Percentiles rank a stretch among this genome's conserved stretches.
These are phyloP conservation scores for Mucor lusitanicus DNA, from an alignment of 371 early-diverging fungal genomes.

Conservation along the genomic window DNA sequence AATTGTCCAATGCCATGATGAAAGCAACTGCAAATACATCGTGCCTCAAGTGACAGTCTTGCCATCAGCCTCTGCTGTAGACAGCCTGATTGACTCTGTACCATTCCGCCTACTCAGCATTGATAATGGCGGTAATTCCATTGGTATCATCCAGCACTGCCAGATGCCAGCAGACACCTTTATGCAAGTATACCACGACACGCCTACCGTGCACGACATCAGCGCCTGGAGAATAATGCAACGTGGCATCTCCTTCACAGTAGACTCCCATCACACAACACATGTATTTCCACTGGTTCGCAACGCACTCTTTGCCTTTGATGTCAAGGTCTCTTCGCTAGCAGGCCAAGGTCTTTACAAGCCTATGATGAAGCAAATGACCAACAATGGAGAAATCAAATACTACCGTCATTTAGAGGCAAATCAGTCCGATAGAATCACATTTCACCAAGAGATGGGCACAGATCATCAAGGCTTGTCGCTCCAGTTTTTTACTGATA, in stretches of 20 bases:
- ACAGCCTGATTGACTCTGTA: not conserved
- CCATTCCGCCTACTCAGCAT: slow-evolving; percentile 10
- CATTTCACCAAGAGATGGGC: slow-evolving; percentile 28
- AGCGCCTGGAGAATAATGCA: slow-evolving; percentile 6
- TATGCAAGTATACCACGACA: not conserved
- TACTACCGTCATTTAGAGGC: slow-evolving; percentile 57
- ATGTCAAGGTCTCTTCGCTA: not conserved
- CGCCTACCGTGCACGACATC: not conserved
- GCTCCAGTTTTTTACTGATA: slow-evolving; percentile 60
- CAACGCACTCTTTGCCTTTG: slow-evolving; percentile 18
- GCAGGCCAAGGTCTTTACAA: slow-evolving; percentile 19
- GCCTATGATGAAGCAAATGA: slow-evolving; percentile 54
- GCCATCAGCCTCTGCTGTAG: slow-evolving; percentile 13
- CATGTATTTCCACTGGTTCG: slow-evolving; percentile 12
- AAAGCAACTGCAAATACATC: not conserved
- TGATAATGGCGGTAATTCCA: slow-evolving; percentile 36
- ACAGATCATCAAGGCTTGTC: slow-evolving; percentile 43
- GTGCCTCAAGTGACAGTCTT: not conserved
- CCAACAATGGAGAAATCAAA: slow-evolving; percentile 54
- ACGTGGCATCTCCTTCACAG: not conserved
- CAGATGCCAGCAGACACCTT: not conserved
- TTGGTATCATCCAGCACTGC: slow-evolving; percentile 28
- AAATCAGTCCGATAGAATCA: slow-evolving; percentile 41
- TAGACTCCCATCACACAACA: not conserved
- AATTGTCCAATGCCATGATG: not conserved